Conservation (phyloP, 2,329 filamentous ascomycete species). For the Macrophomina pseudophaseolina region DNA sequence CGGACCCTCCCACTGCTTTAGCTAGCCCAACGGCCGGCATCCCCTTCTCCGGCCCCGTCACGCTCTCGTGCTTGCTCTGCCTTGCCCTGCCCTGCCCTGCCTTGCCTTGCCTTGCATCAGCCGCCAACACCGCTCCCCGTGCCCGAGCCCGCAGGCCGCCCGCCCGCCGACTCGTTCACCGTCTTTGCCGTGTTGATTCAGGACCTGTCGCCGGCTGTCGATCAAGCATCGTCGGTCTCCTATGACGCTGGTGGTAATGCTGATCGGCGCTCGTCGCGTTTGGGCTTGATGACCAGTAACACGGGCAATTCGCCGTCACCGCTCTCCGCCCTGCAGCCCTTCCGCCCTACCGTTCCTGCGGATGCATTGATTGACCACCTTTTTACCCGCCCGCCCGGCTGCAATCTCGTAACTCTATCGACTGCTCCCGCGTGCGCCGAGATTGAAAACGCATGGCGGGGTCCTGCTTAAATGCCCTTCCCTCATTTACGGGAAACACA, state of each 20-base stretch:
- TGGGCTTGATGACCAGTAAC: conserved; percentile 17
- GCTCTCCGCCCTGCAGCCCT: conserved; percentile 5
- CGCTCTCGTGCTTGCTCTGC: neutral
- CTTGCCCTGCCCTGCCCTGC: too few relatives aligned
- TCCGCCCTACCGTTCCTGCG: neutral
- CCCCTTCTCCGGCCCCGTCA: neutral
- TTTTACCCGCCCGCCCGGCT: conserved; percentile 7
- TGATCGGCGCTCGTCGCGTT: conserved; percentile 17
- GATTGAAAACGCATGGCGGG: neutral
- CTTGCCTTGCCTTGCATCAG: too few relatives aligned
- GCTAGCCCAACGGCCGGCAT: neutral
- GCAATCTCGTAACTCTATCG: conserved; percentile 6
- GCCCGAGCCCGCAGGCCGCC: too few relatives aligned
- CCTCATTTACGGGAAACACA: neutral
- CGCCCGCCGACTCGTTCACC: neutral
- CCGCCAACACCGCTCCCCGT: too few relatives aligned
- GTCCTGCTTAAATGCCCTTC: neutral
- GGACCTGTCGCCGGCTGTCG: conserved; percentile 13
- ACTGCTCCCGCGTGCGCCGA: neutral
- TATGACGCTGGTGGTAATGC: conserved; percentile 24
- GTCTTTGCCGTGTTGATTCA: conserved; percentile 4
- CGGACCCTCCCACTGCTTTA: neutral
- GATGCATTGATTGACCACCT: neutral
- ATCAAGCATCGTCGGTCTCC: conserved; percentile 8
- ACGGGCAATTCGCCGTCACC: conserved; percentile 14